Evolutionary conservation across 106 monocot species (phyloP).

Genomic region (Dactylorhiza incarnata): DNA sequence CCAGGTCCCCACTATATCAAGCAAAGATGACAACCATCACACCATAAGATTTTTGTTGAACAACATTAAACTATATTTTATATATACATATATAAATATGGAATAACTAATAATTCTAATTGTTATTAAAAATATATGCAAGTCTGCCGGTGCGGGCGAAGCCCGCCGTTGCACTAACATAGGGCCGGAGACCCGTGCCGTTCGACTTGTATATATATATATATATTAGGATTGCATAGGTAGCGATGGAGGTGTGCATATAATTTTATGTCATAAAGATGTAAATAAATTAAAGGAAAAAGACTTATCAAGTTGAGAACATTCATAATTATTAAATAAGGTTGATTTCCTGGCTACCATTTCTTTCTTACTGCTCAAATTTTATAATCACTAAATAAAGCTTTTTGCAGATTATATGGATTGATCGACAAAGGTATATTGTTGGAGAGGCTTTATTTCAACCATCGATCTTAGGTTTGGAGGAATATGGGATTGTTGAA

Average conservation of each 20-base stretch:
- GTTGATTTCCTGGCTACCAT: background rate
- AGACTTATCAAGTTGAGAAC: background rate
- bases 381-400: background rate
- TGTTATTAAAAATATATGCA: too few relatives aligned
- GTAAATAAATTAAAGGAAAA: background rate
- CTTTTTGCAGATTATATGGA: constrained; percentile 69
- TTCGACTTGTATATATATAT: too few relatives aligned
- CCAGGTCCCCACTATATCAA: too few relatives aligned
- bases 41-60: too few relatives aligned
- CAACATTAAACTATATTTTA: too few relatives aligned
- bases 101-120: too few relatives aligned
- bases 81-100: too few relatives aligned
- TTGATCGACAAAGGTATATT: constrained; percentile 68
- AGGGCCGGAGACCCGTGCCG: too few relatives aligned
- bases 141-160: too few relatives aligned
- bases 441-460: constrained; percentile 96
- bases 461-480: constrained; percentile 72
- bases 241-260: background rate
- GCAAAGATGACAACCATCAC: too few relatives aligned
- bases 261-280: background rate
- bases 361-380: background rate
- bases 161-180: too few relatives aligned
- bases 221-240: too few relatives aligned
- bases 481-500: constrained; percentile 91
- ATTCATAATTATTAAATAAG: background rate